Evolutionary conservation across 805 yeast genomes (phyloP).

Genomic region (Suhomyces sp.): DNA sequence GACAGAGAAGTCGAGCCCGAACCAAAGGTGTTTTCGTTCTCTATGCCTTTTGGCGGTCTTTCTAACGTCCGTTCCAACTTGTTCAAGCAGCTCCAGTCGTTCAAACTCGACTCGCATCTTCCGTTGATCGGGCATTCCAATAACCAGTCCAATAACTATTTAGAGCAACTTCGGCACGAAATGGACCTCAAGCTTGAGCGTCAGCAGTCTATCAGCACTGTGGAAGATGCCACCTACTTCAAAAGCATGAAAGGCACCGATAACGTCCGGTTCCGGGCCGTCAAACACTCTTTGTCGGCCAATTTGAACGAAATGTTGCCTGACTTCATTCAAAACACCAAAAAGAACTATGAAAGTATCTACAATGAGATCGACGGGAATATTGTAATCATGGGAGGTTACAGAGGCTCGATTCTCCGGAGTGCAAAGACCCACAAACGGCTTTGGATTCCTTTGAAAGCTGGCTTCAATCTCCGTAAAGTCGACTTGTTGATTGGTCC

Average conservation of each 20-base stretch:
- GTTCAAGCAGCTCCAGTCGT: slow-evolving; percentile 21
- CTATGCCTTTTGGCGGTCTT: slow-evolving; percentile 56
- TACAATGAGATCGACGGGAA: slow-evolving; percentile 72
- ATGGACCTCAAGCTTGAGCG: slow-evolving; percentile 44
- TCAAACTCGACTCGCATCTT: slow-evolving; percentile 19
- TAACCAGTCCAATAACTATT: slow-evolving; percentile 8
- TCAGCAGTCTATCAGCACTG: slow-evolving; percentile 55
- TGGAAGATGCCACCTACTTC: slow-evolving; percentile 62
- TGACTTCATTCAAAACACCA: slow-evolving; percentile 19
- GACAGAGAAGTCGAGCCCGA: background rate
- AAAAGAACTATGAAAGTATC: slow-evolving; percentile 37
- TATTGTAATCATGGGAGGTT: slow-evolving; percentile 80
- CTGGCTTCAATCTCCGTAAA: slow-evolving; percentile 72
- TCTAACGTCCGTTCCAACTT: slow-evolving; percentile 26
- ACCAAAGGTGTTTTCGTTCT: slow-evolving; percentile 51
- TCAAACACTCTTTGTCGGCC: slow-evolving; percentile 58
- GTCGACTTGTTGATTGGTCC: slow-evolving; percentile 75
- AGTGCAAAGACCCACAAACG: slow-evolving; percentile 62
- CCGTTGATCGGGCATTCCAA: slow-evolving; percentile 15
- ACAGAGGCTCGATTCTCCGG: slow-evolving; percentile 75
- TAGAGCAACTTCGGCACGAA: slow-evolving; percentile 22
- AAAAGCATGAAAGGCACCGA: slow-evolving; percentile 55
- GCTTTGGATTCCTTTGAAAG: slow-evolving; percentile 85
- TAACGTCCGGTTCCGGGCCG: slow-evolving; percentile 66
- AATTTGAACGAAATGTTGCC: slow-evolving; percentile 44